Base-by-base conservation (phyloP, 2,329 filamentous ascomycete species). In the Exutisphaerella laricina region DNA sequence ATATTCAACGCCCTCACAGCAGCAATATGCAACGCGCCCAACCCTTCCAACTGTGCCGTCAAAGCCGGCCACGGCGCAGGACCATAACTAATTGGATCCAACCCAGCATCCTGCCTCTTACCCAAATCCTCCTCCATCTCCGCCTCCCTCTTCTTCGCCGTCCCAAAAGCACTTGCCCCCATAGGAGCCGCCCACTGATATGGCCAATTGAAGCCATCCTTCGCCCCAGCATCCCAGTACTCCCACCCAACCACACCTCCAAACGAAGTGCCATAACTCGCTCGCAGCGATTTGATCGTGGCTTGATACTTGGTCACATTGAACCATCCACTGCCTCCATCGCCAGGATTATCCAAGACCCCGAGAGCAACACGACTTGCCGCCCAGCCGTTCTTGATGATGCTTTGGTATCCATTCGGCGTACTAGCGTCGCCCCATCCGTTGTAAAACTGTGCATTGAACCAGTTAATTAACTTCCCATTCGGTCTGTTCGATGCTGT, bases 381-480 rank as follows among this genome's bases (percentile, higher is more conserved):
- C 2, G 38, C 25, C 35, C 48, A 60, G 1, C 53, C 54, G 22
- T 49, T 52, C 12, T 47, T 43, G 32, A 60, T 46, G 22, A 58
- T 57, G 34, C 38, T 38, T 8, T 58, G 46, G 48, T 58, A 59
- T 30, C 50, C 49, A 6, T 43, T 47, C 0, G 52, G 33, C 9
- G 45, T 48, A 33, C 50, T 50, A 17, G 53, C 53, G 34, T 58
- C 53, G 23, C 58, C 58, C 54, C 56, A 59, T 36, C 58, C 57
- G 35, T 53, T 51, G 44, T 51, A 57, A 41, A 55, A 54, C 13
- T 48, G 30, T 12, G 48, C 48, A 22, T 59, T 58, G 41, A 54
- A 60, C 57, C 56, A 60, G 20, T 55, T 55, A 31, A 59, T 47
- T 2, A 58, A 32, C 18, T 55, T 58, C 13, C 58, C 55, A 28